Conservation (phyloP, 192 early-diverging fungal genomes). For the Gaertneriomyces semiglobifer region DNA sequence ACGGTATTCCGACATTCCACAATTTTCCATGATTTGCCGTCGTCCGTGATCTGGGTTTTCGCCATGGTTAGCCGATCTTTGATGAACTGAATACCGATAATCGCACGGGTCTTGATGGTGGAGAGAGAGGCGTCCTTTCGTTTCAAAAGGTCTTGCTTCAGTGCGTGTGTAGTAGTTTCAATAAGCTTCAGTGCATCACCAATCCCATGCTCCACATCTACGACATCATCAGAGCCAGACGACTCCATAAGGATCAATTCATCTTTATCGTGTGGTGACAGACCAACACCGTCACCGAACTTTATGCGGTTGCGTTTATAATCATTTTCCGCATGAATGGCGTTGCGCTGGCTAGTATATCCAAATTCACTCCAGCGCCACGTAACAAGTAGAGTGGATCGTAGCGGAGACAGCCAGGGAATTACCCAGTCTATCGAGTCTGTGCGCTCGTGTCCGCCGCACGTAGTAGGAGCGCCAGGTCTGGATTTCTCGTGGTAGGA, state of each 20-base stretch:
- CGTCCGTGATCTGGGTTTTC: neutral
- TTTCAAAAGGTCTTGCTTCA: slow-evolving; percentile 1
- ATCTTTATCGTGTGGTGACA: neutral
- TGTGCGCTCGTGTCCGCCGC: neutral
- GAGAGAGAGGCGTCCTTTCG: neutral
- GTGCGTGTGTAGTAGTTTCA: neutral
- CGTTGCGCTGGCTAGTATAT: neutral
- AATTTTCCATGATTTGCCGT: neutral
- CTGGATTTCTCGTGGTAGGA: too few relatives aligned
- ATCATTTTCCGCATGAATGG: too few relatives aligned
- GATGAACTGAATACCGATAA: slow-evolving; percentile 4
- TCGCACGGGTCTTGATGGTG: neutral
- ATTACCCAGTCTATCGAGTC: neutral
- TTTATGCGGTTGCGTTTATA: too few relatives aligned
- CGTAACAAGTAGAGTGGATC: neutral
- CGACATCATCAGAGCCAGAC: neutral
- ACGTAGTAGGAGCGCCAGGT: too few relatives aligned
- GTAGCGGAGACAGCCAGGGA: neutral
- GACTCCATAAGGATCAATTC: neutral
- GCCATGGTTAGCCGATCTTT: slow-evolving; percentile 1
- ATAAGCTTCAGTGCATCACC: neutral
- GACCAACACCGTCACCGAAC: neutral
- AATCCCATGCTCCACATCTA: neutral
- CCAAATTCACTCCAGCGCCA: neutral
- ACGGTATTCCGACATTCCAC: neutral